phyloP scores from a whole-genome alignment of 108 stramenopile species.

The Stephanodiscus triporus region DNA sequence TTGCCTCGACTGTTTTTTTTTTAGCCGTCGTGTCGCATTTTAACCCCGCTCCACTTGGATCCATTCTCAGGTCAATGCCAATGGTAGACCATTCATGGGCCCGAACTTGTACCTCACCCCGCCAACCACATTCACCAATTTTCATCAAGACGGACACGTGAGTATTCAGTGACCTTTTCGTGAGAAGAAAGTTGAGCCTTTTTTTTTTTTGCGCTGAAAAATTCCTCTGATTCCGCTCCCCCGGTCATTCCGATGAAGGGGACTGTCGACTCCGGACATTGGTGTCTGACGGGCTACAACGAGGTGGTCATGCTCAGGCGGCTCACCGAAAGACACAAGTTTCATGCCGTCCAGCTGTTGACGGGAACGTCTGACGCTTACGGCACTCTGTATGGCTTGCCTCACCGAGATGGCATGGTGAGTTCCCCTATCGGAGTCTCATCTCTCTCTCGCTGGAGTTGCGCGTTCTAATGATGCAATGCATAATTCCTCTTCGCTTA shows the following conservation, averaged over 20 bases:
- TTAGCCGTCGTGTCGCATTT: constrained; percentile 20
- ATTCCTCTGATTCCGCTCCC: background rate
- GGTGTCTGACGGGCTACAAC: constrained; percentile 75
- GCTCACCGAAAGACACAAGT: constrained; percentile 76
- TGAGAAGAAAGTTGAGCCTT: no score
- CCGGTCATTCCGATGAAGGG: constrained; percentile 43
- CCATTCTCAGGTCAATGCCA: constrained; percentile 41
- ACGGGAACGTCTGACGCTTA: constrained; percentile 29
- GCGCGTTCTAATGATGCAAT: background rate
- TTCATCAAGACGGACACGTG: constrained; percentile 82
- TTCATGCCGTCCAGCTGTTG: constrained; percentile 60
- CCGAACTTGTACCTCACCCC: constrained; percentile 85
- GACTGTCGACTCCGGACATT: constrained; percentile 88
- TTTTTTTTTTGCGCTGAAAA: background rate
- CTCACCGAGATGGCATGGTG: constrained; percentile 69
- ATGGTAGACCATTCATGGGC: constrained; percentile 80
- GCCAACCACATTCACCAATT: constrained; percentile 68
- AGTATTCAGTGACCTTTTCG: background rate
- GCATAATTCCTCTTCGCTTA: constrained; percentile 11
- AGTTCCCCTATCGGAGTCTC: constrained; percentile 5
- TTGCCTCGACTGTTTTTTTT: no score
- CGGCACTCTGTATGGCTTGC: constrained; percentile 70
- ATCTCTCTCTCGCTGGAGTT: background rate
- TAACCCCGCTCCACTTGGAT: background rate
- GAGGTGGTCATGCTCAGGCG: constrained; percentile 86